Evolutionary conservation across 139 green algal species (phyloP).

Genomic region (Closterium sp.): DNA sequence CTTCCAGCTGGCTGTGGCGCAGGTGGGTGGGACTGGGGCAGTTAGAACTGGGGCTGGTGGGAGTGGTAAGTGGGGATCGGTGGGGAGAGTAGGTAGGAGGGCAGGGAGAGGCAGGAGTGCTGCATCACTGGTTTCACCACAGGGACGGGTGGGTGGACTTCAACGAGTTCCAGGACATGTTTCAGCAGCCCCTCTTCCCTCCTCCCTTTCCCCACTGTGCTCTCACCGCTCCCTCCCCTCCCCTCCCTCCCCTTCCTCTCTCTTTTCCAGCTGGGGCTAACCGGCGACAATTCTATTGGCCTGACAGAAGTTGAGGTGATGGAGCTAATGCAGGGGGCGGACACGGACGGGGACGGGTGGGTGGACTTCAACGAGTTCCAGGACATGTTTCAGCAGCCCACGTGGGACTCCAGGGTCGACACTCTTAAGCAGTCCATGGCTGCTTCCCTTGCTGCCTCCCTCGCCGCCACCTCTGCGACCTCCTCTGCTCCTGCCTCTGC

Average conservation of each 20-base stretch:
- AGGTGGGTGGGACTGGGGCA: too few species aligned
- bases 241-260: background rate
- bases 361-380: slow-evolving; percentile 86
- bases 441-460: background rate
- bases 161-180: background rate
- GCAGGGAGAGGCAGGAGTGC: background rate
- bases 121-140: background rate
- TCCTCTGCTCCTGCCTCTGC: background rate
- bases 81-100: too few species aligned
- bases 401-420: background rate
- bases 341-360: slow-evolving; percentile 46
- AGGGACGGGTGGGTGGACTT: background rate
- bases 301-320: slow-evolving; percentile 60
- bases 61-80: too few species aligned
- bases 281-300: slow-evolving; percentile 6
- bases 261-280: slow-evolving; percentile 11
- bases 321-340: slow-evolving; percentile 70
- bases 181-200: too few species aligned
- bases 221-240: too few species aligned
- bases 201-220: background rate
- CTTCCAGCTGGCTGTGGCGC: too few species aligned
- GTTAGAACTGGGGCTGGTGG: too few species aligned
- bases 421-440: background rate
- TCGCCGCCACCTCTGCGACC: background rate
- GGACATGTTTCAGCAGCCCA: slow-evolving; percentile 14